phyloP scores from a whole-genome alignment of 495 filamentous ascomycete genomes.

The Chaetomidium leptoderma region DNA sequence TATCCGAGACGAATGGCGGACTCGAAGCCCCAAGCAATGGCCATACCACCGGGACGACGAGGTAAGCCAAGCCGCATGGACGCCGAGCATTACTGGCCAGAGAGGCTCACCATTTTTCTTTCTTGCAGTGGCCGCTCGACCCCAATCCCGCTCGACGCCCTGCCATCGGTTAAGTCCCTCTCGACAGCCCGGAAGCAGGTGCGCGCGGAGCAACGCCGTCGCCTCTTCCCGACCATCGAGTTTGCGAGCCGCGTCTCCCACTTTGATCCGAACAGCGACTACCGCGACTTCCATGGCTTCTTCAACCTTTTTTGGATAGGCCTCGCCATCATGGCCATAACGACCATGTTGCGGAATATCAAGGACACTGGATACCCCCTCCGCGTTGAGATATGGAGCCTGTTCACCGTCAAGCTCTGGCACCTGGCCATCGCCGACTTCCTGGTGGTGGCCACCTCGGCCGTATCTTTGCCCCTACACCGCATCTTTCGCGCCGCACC shows the following conservation, averaged over 20 bases:
- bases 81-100: neutral
- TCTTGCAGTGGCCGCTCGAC: constrained; percentile 74
- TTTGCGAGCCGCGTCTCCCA: constrained; percentile 92
- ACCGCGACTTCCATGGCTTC: constrained; percentile 93
- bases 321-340: constrained; percentile 93
- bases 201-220: constrained; percentile 71
- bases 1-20: constrained; percentile 33
- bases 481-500: constrained; percentile 52
- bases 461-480: constrained; percentile 69
- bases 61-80: constrained; percentile 35
- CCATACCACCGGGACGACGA: constrained; percentile 34
- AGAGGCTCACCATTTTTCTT: neutral
- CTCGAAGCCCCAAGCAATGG: constrained; percentile 33
- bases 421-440: constrained; percentile 79
- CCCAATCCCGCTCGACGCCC: constrained; percentile 83
- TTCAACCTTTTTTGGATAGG: constrained; percentile 98
- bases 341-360: constrained; percentile 82
- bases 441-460: constrained; percentile 75
- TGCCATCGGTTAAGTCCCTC: constrained; percentile 79
- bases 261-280: constrained; percentile 89
- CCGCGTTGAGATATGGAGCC: constrained; percentile 75
- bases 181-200: constrained; percentile 80
- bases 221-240: constrained; percentile 93
- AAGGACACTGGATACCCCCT: constrained; percentile 90
- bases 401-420: constrained; percentile 83